Conservation (phyloP, 768 basidiomycete genomes). For the Russula emetica region DNA sequence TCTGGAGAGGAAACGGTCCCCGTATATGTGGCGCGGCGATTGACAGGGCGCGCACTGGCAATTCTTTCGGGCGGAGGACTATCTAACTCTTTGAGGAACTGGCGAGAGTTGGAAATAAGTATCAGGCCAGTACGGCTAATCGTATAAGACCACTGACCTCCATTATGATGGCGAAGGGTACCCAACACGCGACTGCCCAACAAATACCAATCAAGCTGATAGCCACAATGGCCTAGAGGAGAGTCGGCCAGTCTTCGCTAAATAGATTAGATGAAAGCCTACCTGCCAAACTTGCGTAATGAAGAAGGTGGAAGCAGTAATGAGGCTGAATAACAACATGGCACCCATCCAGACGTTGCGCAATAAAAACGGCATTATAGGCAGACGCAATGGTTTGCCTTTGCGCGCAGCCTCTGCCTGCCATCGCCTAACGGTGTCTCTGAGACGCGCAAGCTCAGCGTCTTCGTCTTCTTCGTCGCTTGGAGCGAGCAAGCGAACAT, state of each 20-base stretch:
- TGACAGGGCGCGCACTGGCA: not conserved
- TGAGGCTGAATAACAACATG: constrained; percentile 68
- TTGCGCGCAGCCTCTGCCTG: constrained; percentile 74
- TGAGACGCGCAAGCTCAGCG: constrained; percentile 64
- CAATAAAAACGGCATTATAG: constrained; percentile 85
- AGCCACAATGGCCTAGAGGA: constrained; percentile 66
- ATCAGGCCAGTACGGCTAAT: not conserved
- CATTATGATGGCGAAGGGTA: constrained; percentile 97
- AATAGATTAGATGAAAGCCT: not conserved
- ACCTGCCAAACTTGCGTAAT: constrained; percentile 74
- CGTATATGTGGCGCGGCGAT: constrained; percentile 45
- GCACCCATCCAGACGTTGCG: constrained; percentile 94
- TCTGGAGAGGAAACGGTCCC: constrained; percentile 52
- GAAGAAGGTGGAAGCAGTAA: constrained; percentile 85
- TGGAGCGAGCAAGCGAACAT: constrained; percentile 70
- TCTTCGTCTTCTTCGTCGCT: constrained; percentile 70
- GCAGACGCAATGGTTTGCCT: constrained; percentile 71
- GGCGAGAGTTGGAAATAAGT: not conserved
- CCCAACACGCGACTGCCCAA: constrained; percentile 99
- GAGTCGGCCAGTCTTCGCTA: not conserved
- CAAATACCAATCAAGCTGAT: constrained; percentile 86
- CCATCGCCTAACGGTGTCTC: constrained; percentile 73
- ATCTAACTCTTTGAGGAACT: constrained; percentile 28
- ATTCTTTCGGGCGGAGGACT: not conserved
- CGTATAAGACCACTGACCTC: constrained; percentile 50